These are phyloP conservation scores for Cercis canadensis DNA, from an alignment of 306 rosid species.

Conservation along the genomic window DNA sequence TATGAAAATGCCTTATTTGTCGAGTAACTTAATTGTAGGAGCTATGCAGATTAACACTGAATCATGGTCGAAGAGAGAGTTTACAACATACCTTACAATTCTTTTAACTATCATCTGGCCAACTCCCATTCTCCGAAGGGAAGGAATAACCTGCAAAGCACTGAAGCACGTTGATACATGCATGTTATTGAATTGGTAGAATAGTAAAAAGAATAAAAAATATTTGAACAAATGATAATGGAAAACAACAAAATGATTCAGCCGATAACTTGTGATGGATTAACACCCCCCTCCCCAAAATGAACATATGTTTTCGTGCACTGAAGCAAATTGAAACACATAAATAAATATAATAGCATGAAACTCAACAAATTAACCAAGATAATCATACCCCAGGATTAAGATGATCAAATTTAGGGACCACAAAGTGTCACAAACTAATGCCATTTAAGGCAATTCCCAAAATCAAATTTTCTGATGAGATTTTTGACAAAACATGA, in stretches of 20 bases:
- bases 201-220: background rate
- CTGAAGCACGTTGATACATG: conserved; percentile 45
- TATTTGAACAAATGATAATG: background rate
- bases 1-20: background rate
- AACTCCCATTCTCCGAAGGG: conserved; percentile 77
- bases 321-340: no score
- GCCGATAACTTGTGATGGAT: no score
- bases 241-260: background rate
- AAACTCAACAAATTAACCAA: background rate
- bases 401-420: background rate
- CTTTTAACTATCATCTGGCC: conserved; percentile 72
- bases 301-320: no score
- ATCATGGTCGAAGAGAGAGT: conserved; percentile 8
- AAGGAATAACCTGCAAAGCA: conserved; percentile 74
- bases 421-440: no score
- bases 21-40: background rate
- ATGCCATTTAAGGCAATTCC: no score
- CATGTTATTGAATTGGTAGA: conserved; percentile 22
- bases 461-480: background rate
- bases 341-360: background rate
- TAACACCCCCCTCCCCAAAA: no score
- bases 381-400: conserved; percentile 5
- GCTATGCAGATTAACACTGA: conserved; percentile 29
- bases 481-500: background rate
- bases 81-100: conserved; percentile 60